These are phyloP conservation scores for Podila clonocystis DNA, from an alignment of 192 early-diverging fungal genomes.

Conservation along the genomic window DNA sequence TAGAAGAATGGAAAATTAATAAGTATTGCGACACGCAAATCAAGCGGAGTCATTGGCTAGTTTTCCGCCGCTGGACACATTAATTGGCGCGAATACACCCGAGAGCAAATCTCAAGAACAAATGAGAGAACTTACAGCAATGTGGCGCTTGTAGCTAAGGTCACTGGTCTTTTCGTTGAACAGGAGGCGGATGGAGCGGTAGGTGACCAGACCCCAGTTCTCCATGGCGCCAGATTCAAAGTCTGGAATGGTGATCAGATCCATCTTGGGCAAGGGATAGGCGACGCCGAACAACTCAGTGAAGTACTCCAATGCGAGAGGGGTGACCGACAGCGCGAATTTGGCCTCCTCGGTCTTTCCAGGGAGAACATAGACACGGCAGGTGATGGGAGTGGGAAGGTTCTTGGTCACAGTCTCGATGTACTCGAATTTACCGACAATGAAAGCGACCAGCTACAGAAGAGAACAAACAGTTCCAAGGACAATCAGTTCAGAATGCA, in stretches of 20 bases:
- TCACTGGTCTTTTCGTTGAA: slow-evolving; percentile 83
- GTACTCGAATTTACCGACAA: slow-evolving; percentile 92
- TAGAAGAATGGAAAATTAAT: not conserved
- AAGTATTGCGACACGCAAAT: too few relatives aligned
- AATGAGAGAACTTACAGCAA: slow-evolving; percentile 62
- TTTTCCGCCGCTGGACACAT: too few relatives aligned
- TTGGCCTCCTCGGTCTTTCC: slow-evolving; percentile 83
- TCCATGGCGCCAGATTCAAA: slow-evolving; percentile 93
- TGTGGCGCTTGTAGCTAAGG: slow-evolving; percentile 79
- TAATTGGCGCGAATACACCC: not conserved
- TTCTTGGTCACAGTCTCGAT: slow-evolving; percentile 82
- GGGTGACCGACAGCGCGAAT: slow-evolving; percentile 85
- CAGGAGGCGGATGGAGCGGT: slow-evolving; percentile 85
- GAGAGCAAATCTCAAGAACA: not conserved
- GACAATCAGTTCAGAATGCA: too few relatives aligned
- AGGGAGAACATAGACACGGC: slow-evolving; percentile 87
- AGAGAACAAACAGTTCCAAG: too few relatives aligned
- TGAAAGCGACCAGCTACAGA: slow-evolving; percentile 80
- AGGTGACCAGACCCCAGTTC: slow-evolving; percentile 98
- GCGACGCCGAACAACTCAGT: slow-evolving; percentile 86
- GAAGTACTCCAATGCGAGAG: slow-evolving; percentile 84
- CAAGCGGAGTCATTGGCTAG: too few relatives aligned
- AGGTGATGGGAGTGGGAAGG: slow-evolving; percentile 75
- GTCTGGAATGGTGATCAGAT: slow-evolving; percentile 92
- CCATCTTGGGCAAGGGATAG: slow-evolving; percentile 94